Evolutionary conservation across 2,329 filamentous ascomycete genomes (phyloP).

Genomic region (Cladosporium oxysporum): DNA sequence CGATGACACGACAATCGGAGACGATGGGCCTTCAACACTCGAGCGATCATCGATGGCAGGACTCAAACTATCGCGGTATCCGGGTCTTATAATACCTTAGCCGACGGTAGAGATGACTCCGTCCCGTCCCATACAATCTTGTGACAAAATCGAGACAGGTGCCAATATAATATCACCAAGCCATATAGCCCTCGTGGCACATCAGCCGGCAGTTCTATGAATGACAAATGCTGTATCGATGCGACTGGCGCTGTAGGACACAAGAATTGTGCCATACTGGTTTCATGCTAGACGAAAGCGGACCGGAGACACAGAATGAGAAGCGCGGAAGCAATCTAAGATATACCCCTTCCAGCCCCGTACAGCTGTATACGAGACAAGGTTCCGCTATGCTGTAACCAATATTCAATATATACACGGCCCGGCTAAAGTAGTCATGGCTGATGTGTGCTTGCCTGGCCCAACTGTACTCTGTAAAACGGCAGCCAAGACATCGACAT

Average conservation of each 20-base stretch:
- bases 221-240: not conserved
- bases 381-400: not conserved
- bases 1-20: not conserved
- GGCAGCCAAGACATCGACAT: not conserved
- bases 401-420: not conserved
- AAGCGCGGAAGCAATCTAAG: slow-evolving; percentile 3
- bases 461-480: not conserved
- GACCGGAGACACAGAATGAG: not conserved
- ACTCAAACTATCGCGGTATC: not conserved
- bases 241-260: not conserved
- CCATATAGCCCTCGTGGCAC: not conserved
- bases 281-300: slow-evolving; percentile 6
- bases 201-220: not conserved
- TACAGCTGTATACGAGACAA: slow-evolving; percentile 13
- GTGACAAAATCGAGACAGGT: not conserved
- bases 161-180: not conserved
- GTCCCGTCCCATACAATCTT: not conserved
- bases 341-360: not conserved
- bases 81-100: not conserved
- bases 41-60: not conserved
- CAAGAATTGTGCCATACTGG: not conserved
- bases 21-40: not conserved
- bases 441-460: not conserved
- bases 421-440: not conserved
- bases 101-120: not conserved